A percentile compares a stretch with the other conserved stretches of the same genome.
Conservation (phyloP, 139 green algal genomes). For the Astrephomene gubernaculifera region DNA sequence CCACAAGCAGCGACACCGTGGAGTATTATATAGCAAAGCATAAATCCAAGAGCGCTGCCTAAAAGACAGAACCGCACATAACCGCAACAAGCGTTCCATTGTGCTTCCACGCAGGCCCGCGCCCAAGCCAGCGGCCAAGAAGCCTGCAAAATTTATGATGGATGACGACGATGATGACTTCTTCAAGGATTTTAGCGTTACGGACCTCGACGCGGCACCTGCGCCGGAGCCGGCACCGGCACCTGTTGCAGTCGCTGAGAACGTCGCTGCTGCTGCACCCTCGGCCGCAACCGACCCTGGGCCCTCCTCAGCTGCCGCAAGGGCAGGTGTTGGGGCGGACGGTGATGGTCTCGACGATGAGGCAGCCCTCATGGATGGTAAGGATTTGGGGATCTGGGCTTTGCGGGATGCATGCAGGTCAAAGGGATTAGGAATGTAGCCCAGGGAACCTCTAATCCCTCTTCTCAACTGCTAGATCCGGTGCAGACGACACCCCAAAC, state of each 20-base stretch:
- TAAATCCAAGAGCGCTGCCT: too few relatives aligned
- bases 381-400: too few relatives aligned
- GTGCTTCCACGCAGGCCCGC: background rate
- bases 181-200: conserved; percentile 12
- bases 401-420: too few relatives aligned
- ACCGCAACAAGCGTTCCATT: background rate
- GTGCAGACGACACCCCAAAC: too few relatives aligned
- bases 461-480: too few relatives aligned
- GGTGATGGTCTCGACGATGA: background rate
- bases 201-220: background rate
- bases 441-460: too few relatives aligned
- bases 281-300: background rate
- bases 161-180: conserved; percentile 38
- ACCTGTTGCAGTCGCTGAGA: background rate
- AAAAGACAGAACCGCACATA: too few relatives aligned
- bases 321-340: background rate
- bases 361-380: background rate
- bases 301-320: background rate
- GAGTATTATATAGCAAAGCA: too few relatives aligned
- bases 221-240: background rate
- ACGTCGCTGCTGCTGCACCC: background rate
- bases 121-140: background rate
- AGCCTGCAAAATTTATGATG: background rate
- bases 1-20: too few relatives aligned
- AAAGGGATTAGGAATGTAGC: too few relatives aligned